These are phyloP conservation scores for Macadamia tetraphylla DNA, from an alignment of 164 flowering plant genomes.

Conservation along the genomic window DNA sequence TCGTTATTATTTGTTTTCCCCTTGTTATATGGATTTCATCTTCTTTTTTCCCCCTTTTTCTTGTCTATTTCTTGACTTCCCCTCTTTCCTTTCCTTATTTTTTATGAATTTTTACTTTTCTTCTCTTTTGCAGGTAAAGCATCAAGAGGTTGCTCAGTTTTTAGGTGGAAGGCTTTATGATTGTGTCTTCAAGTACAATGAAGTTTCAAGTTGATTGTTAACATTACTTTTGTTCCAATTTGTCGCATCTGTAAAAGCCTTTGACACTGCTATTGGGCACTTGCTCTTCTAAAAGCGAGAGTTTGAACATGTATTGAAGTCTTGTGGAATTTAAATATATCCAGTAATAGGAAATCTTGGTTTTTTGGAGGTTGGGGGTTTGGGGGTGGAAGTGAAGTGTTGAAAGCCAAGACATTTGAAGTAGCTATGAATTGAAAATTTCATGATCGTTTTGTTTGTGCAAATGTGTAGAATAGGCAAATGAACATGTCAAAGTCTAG, in stretches of 20 bases:
- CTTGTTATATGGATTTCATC: not conserved
- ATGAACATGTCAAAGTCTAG: no score
- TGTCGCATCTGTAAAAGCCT: not conserved
- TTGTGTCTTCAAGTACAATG: conserved; percentile 92
- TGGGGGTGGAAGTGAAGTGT: no score
- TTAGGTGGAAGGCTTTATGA: conserved; percentile 95
- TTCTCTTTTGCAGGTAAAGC: conserved; percentile 70
- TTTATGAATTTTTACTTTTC: not conserved
- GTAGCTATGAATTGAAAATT: no score
- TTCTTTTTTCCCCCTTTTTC: not conserved
- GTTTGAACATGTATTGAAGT: no score
- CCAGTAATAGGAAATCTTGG: no score
- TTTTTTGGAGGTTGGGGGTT: no score
- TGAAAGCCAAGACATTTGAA: no score
- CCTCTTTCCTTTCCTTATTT: not conserved
- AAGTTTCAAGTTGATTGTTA: conserved; percentile 30
- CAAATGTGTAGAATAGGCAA: no score
- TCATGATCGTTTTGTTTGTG: no score
- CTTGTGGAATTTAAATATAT: no score
- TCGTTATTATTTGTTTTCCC: not conserved
- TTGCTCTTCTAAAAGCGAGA: no score
- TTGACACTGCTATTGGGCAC: no score
- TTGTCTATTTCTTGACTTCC: not conserved
- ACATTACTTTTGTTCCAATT: conserved; percentile 9
- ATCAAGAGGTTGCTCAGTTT: conserved; percentile 95